These are phyloP conservation scores for Orobanche coerulescens DNA, from an alignment of 257 asterid species.

Conservation along the genomic window DNA sequence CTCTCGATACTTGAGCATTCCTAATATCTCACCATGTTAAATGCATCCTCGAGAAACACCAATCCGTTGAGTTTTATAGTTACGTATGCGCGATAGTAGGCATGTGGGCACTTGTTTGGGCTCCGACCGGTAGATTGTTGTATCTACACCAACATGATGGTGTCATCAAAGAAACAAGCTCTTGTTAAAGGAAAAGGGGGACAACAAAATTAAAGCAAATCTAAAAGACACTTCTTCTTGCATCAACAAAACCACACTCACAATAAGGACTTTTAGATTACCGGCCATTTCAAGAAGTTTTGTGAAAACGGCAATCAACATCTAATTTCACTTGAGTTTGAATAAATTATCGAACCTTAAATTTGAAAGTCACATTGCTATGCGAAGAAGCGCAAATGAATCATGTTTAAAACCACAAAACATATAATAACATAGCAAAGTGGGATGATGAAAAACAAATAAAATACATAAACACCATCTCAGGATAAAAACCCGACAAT, in stretches of 20 bases:
- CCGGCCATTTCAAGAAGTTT: not conserved
- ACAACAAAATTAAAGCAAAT: no score
- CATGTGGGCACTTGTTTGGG: not conserved
- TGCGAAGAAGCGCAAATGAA: not conserved
- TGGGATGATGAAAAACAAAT: not conserved
- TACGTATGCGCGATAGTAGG: not conserved
- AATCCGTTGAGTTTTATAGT: not conserved
- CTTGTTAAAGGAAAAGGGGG: not conserved
- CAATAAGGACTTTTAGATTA: constrained; percentile 7
- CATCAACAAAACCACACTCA: not conserved
- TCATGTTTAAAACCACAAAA: no score
- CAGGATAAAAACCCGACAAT: not conserved
- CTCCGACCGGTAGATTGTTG: not conserved
- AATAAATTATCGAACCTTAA: not conserved
- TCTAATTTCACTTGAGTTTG: not conserved
- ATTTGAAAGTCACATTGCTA: not conserved
- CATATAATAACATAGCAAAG: no score
- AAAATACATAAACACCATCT: not conserved
- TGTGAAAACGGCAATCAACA: not conserved
- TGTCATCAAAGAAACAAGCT: not conserved
- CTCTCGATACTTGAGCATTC: not conserved
- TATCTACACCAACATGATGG: not conserved
- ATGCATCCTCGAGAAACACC: not conserved
- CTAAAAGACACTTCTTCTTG: no score
- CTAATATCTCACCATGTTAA: not conserved